Percentiles rank a stretch among this genome's conserved stretches.
Conservation (phyloP, 441 rosid genomes). For the Bruguiera hainesii region DNA sequence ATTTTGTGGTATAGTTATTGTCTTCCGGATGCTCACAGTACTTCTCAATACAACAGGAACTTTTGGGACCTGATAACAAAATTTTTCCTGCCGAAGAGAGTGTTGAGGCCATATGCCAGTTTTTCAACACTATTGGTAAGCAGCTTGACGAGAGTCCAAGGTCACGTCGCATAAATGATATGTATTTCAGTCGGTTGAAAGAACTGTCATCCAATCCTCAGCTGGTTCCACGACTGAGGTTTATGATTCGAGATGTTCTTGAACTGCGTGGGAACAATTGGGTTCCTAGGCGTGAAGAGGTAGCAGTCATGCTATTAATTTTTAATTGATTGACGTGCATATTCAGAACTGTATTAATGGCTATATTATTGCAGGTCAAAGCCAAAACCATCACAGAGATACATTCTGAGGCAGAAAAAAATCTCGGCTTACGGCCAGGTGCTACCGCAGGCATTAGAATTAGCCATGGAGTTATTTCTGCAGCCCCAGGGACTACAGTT, state of each 20-base stretch:
- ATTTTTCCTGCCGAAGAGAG: conserved; percentile 76
- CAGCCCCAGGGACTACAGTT: conserved; percentile 39
- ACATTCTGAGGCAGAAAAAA: conserved; percentile 86
- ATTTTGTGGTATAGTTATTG: background rate
- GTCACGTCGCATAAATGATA: conserved; percentile 65
- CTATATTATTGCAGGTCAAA: conserved; percentile 52
- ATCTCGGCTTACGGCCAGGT: conserved; percentile 90
- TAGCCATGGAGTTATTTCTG: conserved; percentile 47
- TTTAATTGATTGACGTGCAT: background rate
- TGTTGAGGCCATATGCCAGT: conserved; percentile 87
- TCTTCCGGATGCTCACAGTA: conserved; percentile 11
- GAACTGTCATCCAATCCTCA: conserved; percentile 60
- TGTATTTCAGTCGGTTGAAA: conserved; percentile 58
- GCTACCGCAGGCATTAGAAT: conserved; percentile 76
- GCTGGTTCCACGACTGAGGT: conserved; percentile 65
- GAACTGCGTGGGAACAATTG: conserved; percentile 74
- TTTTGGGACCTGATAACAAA: conserved; percentile 55
- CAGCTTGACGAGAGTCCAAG: conserved; percentile 72
- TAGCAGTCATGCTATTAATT: conserved; percentile 15
- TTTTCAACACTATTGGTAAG: conserved; percentile 78
- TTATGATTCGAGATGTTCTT: conserved; percentile 72
- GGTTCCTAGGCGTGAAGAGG: conserved; percentile 98
- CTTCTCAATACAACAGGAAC: conserved; percentile 49
- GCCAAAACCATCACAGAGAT: conserved; percentile 92
- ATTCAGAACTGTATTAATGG: background rate